Percentiles rank a stretch among this genome's conserved stretches.
phyloP scores from a whole-genome alignment of 78 protist species.

The Bodo saltans region DNA sequence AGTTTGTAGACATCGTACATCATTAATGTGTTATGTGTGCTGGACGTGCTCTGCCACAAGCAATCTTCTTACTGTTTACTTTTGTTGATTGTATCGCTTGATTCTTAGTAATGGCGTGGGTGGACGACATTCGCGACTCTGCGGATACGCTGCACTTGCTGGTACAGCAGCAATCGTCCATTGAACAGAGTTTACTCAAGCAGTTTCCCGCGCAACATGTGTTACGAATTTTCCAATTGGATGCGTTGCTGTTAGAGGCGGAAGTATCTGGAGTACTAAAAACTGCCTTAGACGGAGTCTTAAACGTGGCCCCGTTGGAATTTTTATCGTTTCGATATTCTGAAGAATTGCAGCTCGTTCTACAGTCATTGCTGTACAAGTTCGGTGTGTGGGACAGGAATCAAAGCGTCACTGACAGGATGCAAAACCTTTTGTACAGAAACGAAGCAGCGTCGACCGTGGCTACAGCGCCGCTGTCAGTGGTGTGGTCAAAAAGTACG shows the following conservation, averaged over 20 bases:
- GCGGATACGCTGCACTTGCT: not conserved
- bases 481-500: not conserved
- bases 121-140: not conserved
- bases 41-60: too few relatives aligned
- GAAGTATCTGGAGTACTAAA: not conserved
- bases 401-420: not conserved
- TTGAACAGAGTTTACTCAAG: not conserved
- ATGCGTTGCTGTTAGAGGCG: not conserved
- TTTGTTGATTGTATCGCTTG: too few relatives aligned
- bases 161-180: too few relatives aligned
- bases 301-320: not conserved
- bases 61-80: too few relatives aligned
- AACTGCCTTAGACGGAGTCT: not conserved
- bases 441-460: not conserved
- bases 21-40: too few relatives aligned
- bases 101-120: too few relatives aligned
- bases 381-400: not conserved
- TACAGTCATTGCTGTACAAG: not conserved
- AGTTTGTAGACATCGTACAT: too few relatives aligned
- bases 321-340: not conserved
- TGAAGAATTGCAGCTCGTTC: not conserved
- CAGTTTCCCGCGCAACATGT: not conserved
- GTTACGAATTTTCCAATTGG: not conserved
- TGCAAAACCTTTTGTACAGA: not conserved
- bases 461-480: too few relatives aligned